Percentiles rank a stretch among this genome's conserved stretches.
Conservation (phyloP, 495 filamentous ascomycete genomes). For the Xylona heveae region DNA sequence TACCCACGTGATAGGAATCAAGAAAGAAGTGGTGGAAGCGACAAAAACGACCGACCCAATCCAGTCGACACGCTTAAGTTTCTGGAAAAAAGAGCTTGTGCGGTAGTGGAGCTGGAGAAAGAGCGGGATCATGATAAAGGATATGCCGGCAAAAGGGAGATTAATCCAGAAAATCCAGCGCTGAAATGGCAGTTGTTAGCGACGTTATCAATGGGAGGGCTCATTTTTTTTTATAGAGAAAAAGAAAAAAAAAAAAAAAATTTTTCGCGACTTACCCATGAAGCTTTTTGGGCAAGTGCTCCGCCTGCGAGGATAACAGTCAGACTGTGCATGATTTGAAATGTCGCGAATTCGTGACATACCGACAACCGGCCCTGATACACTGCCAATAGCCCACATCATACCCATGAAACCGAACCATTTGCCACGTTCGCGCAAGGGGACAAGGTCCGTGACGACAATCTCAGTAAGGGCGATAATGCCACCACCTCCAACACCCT, state of each 20-base stretch:
- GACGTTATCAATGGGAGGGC: background rate
- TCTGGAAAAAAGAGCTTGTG: conserved; percentile 5
- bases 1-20: conserved; percentile 32
- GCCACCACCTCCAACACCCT: conserved; percentile 18
- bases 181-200: conserved; percentile 7
- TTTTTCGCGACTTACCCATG: conserved; percentile 6
- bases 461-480: conserved; percentile 15
- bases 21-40: conserved; percentile 22
- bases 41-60: conserved; percentile 24
- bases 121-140: conserved; percentile 10
- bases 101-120: conserved; percentile 11
- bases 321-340: background rate
- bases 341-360: too few species aligned
- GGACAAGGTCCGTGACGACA: conserved; percentile 17
- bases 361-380: conserved; percentile 2
- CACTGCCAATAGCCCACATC: conserved; percentile 3
- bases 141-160: conserved; percentile 17
- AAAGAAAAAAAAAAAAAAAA: background rate
- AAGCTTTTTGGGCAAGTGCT: conserved; percentile 6
- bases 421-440: conserved; percentile 10
- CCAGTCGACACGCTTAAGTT: conserved; percentile 17
- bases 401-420: conserved; percentile 11
- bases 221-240: background rate
- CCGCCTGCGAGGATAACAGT: conserved; percentile 8
- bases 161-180: conserved; percentile 20